These are phyloP conservation scores for Cyclotella distinguenda DNA, from an alignment of 108 stramenopile species.

Conservation along the genomic window DNA sequence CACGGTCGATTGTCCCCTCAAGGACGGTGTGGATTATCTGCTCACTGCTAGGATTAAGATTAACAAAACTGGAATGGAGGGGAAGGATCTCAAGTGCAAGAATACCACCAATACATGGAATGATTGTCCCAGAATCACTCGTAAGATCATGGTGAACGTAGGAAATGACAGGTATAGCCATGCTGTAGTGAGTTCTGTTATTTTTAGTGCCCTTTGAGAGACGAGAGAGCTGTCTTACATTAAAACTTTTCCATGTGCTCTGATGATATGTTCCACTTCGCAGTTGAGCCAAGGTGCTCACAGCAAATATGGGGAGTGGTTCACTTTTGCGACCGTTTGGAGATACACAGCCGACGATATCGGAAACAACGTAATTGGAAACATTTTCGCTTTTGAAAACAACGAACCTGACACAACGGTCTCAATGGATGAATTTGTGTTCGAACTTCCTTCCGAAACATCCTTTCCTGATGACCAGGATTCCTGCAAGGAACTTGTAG, in stretches of 20 bases:
- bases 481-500: constrained; percentile 47
- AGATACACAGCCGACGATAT: constrained; percentile 33
- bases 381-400: constrained; percentile 45
- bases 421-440: constrained; percentile 43
- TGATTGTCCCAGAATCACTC: constrained; percentile 20
- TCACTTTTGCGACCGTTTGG: constrained; percentile 36
- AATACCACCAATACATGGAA: background rate
- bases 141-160: constrained; percentile 22
- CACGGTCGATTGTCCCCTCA: constrained; percentile 24
- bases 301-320: constrained; percentile 52
- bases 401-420: constrained; percentile 43
- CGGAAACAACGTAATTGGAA: constrained; percentile 25
- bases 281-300: constrained; percentile 13
- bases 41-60: constrained; percentile 51
- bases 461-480: constrained; percentile 33
- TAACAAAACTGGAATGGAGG: constrained; percentile 23
- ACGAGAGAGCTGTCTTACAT: too few species aligned
- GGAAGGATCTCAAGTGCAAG: constrained; percentile 23
- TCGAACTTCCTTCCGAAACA: constrained; percentile 50
- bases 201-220: too few species aligned
- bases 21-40: constrained; percentile 29
- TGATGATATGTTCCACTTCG: too few species aligned
- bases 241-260: too few species aligned
- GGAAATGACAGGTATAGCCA: constrained; percentile 1
- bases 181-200: constrained; percentile 4